Conservation (phyloP, 805 yeast genomes). For the Teunomyces cretensis region DNA sequence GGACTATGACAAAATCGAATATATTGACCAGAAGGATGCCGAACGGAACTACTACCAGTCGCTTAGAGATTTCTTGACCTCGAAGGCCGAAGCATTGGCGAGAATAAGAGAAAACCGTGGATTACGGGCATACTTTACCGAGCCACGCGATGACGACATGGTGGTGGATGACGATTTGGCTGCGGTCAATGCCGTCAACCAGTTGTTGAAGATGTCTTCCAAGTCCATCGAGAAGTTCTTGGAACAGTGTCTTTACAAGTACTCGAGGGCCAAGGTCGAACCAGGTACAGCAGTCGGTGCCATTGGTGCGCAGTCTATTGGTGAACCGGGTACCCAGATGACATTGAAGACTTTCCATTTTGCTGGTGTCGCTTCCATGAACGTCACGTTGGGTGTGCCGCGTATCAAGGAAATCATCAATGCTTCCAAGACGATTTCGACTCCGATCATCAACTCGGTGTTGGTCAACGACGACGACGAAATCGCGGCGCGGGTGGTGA, state of each 20-base stretch:
- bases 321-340: conserved; percentile 99
- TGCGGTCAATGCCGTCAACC: conserved; percentile 51
- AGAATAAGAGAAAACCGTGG: conserved; percentile 54
- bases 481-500: conserved; percentile 97
- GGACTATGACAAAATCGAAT: conserved; percentile 53
- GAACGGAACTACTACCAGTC: conserved; percentile 83
- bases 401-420: conserved; percentile 98
- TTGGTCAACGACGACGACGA: conserved; percentile 92
- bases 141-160: conserved; percentile 30
- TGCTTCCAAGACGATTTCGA: conserved; percentile 91
- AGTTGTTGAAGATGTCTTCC: conserved; percentile 65
- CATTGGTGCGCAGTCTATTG: conserved; percentile 98
- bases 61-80: conserved; percentile 58
- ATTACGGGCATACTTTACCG: conserved; percentile 44
- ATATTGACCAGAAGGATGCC: conserved; percentile 82
- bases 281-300: conserved; percentile 99
- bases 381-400: conserved; percentile 97
- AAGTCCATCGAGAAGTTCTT: conserved; percentile 63
- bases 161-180: conserved; percentile 31
- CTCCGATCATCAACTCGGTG: conserved; percentile 94
- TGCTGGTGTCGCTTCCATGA: conserved; percentile 99
- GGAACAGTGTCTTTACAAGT: conserved; percentile 74
- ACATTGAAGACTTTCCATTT: conserved; percentile 91
- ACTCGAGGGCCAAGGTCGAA: conserved; percentile 87
- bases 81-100: conserved; percentile 59